Base-by-base conservation (phyloP, 805 yeast species). In the Komagataella phaffii region DNA sequence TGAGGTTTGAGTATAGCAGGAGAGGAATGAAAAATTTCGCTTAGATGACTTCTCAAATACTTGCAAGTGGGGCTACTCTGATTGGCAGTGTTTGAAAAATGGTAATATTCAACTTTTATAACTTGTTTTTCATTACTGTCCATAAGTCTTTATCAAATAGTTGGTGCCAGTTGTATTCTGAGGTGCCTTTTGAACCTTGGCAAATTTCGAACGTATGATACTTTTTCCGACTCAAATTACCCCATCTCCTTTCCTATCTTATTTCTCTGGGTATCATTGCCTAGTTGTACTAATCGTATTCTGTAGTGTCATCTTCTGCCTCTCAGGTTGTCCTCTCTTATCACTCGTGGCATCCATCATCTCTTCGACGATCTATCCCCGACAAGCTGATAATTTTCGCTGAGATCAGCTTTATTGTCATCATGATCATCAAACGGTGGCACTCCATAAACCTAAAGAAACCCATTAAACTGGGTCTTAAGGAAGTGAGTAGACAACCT, bases 401-500 rank as follows among this genome's bases (percentile, higher is more conserved):
- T 30, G n/a, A 30, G 2, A 30, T 8, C 40, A 30, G 10, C 17
- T 8, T 44, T 6, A n/a, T 44, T n/a, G 46, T 17, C 12, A 10
- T 10, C 23, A 44, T 44, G 46, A 44, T 18, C 46, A 18, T 19
- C 46, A 44, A n/a, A 30, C 12, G 40, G 40, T 30, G n/a, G 40
- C 14, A 30, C n/a, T 30, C 40, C 2, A 30, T 30, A 30, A 30
- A 30, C n/a, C 40, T 30, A 7, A 30, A 30, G 40, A 30, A 14
- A 8, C 40, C 40, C 40, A 30, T 30, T 30, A 30, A 30, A 10
- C 40, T 30, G 14, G 40, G 40, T 8, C 12, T 30, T n/a, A 48
- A 45, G 12, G 23, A 49, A 24, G 19, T 14, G 45, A 17, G 19
- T 17, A 17, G 57, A 70, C 7, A 76, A 73, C 47, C 79, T 81